Conservation (phyloP, 2,329 filamentous ascomycete species). For the Cadophora gregata region DNA sequence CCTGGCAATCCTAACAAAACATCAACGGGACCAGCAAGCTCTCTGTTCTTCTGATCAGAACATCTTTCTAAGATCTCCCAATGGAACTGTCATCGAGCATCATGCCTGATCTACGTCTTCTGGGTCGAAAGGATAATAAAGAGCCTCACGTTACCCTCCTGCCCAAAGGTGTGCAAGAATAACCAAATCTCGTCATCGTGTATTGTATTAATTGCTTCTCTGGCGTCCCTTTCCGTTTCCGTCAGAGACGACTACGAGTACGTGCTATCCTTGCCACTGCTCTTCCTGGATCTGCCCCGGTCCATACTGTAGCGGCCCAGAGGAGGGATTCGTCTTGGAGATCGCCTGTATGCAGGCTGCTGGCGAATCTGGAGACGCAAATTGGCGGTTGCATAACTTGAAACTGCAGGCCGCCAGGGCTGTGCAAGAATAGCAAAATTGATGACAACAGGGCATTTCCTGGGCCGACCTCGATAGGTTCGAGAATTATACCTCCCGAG, state of each 20-base stretch:
- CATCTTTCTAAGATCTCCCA: neutral
- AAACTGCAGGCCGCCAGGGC: conserved; percentile 23
- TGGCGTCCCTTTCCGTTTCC: neutral
- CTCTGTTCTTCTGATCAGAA: neutral
- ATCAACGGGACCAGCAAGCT: neutral
- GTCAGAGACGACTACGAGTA: too few species aligned
- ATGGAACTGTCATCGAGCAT: neutral
- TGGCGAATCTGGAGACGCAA: conserved; percentile 14
- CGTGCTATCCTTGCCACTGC: conserved; percentile 20
- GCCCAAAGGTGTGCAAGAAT: conserved; percentile 3
- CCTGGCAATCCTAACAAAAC: conserved; percentile 5
- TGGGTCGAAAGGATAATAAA: neutral
- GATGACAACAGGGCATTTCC: conserved; percentile 1
- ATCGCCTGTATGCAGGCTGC: conserved; percentile 18
- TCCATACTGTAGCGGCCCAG: neutral
- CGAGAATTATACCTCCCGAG: conserved; percentile 6
- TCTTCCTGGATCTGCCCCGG: conserved; percentile 17
- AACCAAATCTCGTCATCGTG: conserved; percentile 18
- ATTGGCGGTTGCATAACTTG: conserved; percentile 30
- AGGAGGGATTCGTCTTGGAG: conserved; percentile 12
- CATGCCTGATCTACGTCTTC: neutral
- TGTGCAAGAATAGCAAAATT: conserved; percentile 18
- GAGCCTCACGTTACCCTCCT: conserved; percentile 2
- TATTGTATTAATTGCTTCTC: conserved; percentile 6
- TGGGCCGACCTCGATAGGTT: conserved; percentile 3